These are phyloP conservation scores for Coemansia sp. DNA, from an alignment of 192 early-diverging fungal species.

Conservation along the genomic window DNA sequence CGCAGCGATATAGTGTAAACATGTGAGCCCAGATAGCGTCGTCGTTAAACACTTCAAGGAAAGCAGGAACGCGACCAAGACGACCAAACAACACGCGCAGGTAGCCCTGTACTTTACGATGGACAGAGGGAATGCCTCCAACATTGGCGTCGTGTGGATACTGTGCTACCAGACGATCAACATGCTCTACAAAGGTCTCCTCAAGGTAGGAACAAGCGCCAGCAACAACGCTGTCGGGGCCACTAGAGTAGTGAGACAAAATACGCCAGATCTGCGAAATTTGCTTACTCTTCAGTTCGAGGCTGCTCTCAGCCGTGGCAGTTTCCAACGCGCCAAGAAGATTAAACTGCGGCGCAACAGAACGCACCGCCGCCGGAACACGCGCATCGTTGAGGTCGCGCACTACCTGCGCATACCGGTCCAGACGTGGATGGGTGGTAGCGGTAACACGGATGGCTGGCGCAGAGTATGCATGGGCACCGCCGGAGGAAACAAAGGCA, in stretches of 20 bases:
- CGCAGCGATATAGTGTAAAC: conserved; percentile 78
- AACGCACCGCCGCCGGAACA: conserved; percentile 6
- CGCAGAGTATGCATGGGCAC: conserved; percentile 2
- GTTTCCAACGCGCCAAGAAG: conserved; percentile 31
- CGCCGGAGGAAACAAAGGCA: not conserved
- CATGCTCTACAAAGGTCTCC: conserved; percentile 54
- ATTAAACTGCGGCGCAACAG: conserved; percentile 16
- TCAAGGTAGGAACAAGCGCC: conserved; percentile 54
- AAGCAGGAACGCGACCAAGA: conserved; percentile 53
- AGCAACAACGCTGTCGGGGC: not conserved
- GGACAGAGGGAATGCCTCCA: conserved; percentile 80
- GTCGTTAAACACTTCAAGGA: conserved; percentile 52
- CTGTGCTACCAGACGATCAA: conserved; percentile 58
- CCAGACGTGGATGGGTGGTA: conserved; percentile 31
- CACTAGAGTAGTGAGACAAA: conserved; percentile 15
- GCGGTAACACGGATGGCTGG: conserved; percentile 8
- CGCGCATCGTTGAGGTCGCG: conserved; percentile 41
- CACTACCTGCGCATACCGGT: conserved; percentile 42
- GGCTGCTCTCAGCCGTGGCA: conserved; percentile 37
- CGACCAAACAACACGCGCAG: conserved; percentile 69
- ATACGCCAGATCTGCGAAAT: conserved; percentile 43
- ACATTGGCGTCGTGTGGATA: conserved; percentile 67
- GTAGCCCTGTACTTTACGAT: conserved; percentile 68
- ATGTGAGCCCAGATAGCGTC: conserved; percentile 86
- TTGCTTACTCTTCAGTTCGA: conserved; percentile 51